phyloP scores from a whole-genome alignment of 768 basidiomycete genomes.

The Kwoniella pini region DNA sequence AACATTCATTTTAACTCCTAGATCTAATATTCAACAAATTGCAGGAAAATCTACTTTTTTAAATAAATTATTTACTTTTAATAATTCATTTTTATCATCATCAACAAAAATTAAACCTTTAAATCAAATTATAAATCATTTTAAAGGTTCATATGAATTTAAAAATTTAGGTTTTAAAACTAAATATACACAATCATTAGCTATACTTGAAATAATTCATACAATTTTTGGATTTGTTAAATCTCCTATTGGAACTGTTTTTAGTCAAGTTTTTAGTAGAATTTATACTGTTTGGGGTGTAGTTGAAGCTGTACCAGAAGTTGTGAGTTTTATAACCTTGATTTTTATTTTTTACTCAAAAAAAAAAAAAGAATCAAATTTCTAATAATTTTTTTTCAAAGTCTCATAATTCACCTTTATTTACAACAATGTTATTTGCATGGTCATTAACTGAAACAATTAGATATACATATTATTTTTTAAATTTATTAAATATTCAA shows the following conservation, averaged over 20 bases:
- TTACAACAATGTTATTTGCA: slow-evolving; percentile 85
- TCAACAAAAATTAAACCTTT: slow-evolving; percentile 11
- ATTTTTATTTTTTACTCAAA: neutral
- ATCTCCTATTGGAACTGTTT: slow-evolving; percentile 71
- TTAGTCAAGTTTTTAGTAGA: slow-evolving; percentile 76
- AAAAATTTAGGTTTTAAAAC: slow-evolving; percentile 62
- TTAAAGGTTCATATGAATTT: slow-evolving; percentile 64
- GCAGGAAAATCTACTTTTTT: slow-evolving; percentile 10
- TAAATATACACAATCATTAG: slow-evolving; percentile 77
- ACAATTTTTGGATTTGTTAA: slow-evolving; percentile 75
- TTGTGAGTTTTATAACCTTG: slow-evolving; percentile 53
- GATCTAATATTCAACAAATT: slow-evolving; percentile 29
- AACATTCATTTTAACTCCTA: slow-evolving; percentile 52
- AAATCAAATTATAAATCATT: slow-evolving; percentile 57
- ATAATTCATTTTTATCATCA: too few species aligned
- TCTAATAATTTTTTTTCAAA: slow-evolving; percentile 5
- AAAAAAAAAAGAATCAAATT: neutral
- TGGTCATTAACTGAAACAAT: slow-evolving; percentile 92
- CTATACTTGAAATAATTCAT: slow-evolving; percentile 81
- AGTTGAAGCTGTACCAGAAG: slow-evolving; percentile 64
- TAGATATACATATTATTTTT: slow-evolving; percentile 85
- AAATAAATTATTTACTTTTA: neutral
- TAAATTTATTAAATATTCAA: slow-evolving; percentile 64
- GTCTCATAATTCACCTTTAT: slow-evolving; percentile 72
- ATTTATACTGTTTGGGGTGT: slow-evolving; percentile 86